Percentiles rank a stretch among this genome's conserved stretches.
These are phyloP conservation scores for Mycena rosella DNA, from an alignment of 768 basidiomycete genomes.

Conservation along the genomic window DNA sequence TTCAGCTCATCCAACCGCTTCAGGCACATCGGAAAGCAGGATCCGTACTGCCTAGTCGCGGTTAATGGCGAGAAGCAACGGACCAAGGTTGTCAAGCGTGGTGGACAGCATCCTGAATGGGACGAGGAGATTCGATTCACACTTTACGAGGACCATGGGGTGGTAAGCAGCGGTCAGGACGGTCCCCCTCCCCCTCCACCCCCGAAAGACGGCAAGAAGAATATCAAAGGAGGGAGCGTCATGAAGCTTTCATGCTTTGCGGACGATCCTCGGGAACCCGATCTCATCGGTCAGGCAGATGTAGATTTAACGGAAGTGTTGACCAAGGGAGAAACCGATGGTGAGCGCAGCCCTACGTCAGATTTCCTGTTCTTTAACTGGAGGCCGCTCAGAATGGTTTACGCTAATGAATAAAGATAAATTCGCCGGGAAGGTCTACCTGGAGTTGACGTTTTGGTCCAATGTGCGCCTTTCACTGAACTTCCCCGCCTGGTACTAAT, in stretches of 20 bases:
- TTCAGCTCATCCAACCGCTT: slow-evolving; percentile 6
- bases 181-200: slow-evolving; percentile 76
- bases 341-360: slow-evolving; percentile 62
- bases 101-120: slow-evolving; percentile 99
- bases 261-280: slow-evolving; percentile 95
- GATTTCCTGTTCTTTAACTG: background rate
- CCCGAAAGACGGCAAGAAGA: slow-evolving; percentile 68
- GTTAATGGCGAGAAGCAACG: slow-evolving; percentile 87
- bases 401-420: slow-evolving; percentile 90
- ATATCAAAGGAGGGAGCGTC: slow-evolving; percentile 76
- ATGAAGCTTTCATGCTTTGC: slow-evolving; percentile 93
- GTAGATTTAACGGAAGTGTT: slow-evolving; percentile 92
- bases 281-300: slow-evolving; percentile 91
- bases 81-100: slow-evolving; percentile 95
- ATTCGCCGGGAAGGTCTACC: slow-evolving; percentile 95
- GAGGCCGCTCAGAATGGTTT: slow-evolving; percentile 84
- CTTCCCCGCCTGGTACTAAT: slow-evolving; percentile 10
- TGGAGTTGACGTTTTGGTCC: slow-evolving; percentile 98
- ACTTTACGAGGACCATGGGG: slow-evolving; percentile 77
- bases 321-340: slow-evolving; percentile 97
- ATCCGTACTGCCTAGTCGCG: slow-evolving; percentile 90
- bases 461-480: slow-evolving; percentile 68
- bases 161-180: slow-evolving; percentile 53
- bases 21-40: slow-evolving; percentile 94
- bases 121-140: slow-evolving; percentile 97